These are phyloP conservation scores for Kuraishia piskuri DNA, from an alignment of 805 yeast species.

Conservation along the genomic window DNA sequence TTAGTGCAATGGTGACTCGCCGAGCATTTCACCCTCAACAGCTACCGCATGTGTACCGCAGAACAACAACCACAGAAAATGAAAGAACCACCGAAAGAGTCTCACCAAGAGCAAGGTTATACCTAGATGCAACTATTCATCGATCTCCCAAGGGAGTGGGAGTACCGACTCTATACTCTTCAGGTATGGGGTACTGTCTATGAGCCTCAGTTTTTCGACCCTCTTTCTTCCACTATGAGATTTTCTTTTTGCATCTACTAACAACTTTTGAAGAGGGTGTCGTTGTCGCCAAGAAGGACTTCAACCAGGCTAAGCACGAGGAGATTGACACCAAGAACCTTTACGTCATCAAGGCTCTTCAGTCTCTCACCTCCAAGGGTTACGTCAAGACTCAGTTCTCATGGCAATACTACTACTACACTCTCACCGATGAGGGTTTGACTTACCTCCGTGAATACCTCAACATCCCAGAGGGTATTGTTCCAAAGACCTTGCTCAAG, in stretches of 20 bases:
- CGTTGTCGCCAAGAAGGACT: constrained; percentile 98
- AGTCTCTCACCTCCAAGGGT: constrained; percentile 97
- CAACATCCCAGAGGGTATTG: constrained; percentile 97
- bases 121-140: no score
- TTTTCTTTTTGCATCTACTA: constrained; percentile 21
- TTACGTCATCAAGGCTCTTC: constrained; percentile 97
- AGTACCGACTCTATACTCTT: not conserved
- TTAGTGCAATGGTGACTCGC: no score
- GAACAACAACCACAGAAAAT: no score
- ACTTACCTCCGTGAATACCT: constrained; percentile 97
- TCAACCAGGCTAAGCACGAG: constrained; percentile 95
- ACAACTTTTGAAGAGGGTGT: constrained; percentile 78
- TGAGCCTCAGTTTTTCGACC: not conserved
- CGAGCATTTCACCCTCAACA: no score
- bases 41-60: no score
- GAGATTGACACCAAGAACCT: constrained; percentile 97
- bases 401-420: constrained; percentile 99
- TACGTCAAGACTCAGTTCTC: constrained; percentile 99
- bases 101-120: no score
- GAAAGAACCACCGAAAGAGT: no score
- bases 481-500: constrained; percentile 97
- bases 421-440: constrained; percentile 99
- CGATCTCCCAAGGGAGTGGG: no score
- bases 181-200: not conserved
- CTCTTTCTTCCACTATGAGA: not conserved